Conservation (phyloP, 371 early-diverging fungal genomes). For the Mortierella sp. region DNA sequence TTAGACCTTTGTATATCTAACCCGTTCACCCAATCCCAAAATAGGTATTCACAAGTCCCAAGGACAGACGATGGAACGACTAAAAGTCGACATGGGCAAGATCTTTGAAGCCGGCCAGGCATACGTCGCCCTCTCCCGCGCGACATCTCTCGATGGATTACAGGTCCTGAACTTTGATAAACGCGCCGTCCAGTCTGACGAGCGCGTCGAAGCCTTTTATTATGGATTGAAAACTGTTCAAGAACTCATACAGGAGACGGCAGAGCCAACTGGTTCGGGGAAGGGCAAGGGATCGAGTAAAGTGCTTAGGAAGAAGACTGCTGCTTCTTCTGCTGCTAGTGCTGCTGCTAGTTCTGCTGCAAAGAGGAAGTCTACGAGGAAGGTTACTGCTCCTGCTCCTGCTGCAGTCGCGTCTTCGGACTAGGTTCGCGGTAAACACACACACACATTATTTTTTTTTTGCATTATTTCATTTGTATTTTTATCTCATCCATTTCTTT, state of each 20-base stretch:
- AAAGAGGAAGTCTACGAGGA: neutral
- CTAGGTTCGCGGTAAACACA: no score
- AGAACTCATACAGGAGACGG: slow-evolving; percentile 23
- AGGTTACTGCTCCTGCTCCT: no score
- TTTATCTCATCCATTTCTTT: neutral
- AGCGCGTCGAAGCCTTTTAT: slow-evolving; percentile 77
- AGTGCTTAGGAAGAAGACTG: neutral
- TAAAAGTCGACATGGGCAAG: slow-evolving; percentile 81
- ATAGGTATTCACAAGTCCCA: slow-evolving; percentile 90
- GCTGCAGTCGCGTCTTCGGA: no score
- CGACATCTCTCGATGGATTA: slow-evolving; percentile 70
- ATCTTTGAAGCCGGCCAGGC: slow-evolving; percentile 91
- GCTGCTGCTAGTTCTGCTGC: neutral
- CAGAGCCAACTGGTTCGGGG: neutral
- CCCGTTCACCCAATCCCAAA: slow-evolving; percentile 28
- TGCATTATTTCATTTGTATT: neutral
- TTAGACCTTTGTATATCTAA: neutral
- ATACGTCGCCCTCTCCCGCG: slow-evolving; percentile 91
- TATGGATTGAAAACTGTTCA: slow-evolving; percentile 29
- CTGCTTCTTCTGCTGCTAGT: neutral
- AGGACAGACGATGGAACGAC: slow-evolving; percentile 90
- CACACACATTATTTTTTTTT: neutral
- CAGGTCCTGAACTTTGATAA: slow-evolving; percentile 84
- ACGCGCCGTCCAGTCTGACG: slow-evolving; percentile 77
- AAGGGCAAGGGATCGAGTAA: neutral